A percentile compares a stretch with the other conserved stretches of the same genome.
Conservation (phyloP, 345 rosid species). For the Geranium brycei region DNA sequence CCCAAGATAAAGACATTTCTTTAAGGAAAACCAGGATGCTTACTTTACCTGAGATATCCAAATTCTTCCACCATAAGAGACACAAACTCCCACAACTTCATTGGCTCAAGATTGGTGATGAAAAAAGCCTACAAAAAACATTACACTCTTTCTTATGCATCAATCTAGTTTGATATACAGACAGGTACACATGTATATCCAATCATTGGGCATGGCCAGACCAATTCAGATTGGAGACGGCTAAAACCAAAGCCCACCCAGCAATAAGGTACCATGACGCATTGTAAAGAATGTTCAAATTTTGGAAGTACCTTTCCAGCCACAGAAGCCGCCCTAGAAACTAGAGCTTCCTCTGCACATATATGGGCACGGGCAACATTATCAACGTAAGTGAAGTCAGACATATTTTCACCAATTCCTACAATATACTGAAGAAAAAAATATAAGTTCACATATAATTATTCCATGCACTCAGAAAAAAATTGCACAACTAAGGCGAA, state of each 20-base stretch:
- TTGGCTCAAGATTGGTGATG: slow-evolving; percentile 69
- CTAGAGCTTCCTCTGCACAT: slow-evolving; percentile 68
- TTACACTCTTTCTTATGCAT: slow-evolving; percentile 3
- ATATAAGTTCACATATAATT: slow-evolving; percentile 18
- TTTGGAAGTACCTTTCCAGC: slow-evolving; percentile 71
- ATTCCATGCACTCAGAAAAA: background rate
- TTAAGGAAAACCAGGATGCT: slow-evolving; percentile 5
- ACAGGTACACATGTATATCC: background rate
- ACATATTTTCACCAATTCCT: slow-evolving; percentile 73
- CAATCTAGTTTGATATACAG: background rate
- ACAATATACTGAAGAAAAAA: slow-evolving; percentile 66
- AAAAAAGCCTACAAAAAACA: slow-evolving; percentile 61
- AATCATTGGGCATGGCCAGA: background rate
- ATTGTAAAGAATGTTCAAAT: slow-evolving; percentile 1
- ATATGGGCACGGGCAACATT: slow-evolving; percentile 80
- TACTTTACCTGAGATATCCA: slow-evolving; percentile 67
- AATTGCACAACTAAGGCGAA: background rate
- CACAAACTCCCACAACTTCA: slow-evolving; percentile 70
- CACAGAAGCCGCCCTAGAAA: slow-evolving; percentile 46
- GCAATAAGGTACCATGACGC: background rate
- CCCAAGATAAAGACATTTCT: background rate
- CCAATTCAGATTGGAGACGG: background rate
- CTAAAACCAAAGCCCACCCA: slow-evolving; percentile 2
- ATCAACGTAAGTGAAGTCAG: slow-evolving; percentile 82
- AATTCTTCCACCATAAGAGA: slow-evolving; percentile 54